phyloP scores from a whole-genome alignment of 1,284 basidiomycete genomes.

The Fomes fomentarius region DNA sequence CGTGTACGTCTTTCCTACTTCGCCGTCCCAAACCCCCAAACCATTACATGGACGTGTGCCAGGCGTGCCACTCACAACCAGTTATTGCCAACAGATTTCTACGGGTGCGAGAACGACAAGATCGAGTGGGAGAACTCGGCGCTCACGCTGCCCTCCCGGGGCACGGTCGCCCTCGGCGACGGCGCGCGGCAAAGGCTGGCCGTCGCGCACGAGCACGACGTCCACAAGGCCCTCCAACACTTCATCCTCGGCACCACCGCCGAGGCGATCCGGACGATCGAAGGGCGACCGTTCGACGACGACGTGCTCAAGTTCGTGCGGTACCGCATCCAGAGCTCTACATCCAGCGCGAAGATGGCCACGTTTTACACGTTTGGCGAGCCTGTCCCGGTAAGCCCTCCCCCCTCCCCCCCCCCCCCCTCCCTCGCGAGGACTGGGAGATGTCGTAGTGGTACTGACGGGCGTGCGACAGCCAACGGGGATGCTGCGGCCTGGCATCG shows the following conservation, averaged over 20 bases:
- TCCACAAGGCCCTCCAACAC: slow-evolving; percentile 7
- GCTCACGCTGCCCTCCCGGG: slow-evolving; percentile 14
- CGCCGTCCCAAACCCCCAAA: neutral
- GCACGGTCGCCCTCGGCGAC: neutral
- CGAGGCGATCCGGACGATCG: slow-evolving; percentile 15
- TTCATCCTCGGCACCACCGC: slow-evolving; percentile 15
- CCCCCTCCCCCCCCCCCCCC: no score
- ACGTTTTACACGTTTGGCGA: slow-evolving; percentile 9
- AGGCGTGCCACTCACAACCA: neutral
- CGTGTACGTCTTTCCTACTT: neutral
- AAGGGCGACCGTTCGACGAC: slow-evolving; percentile 12
- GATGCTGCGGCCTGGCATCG: slow-evolving; percentile 10
- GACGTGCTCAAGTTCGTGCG: slow-evolving; percentile 10
- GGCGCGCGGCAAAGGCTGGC: neutral
- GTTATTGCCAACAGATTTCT: slow-evolving; percentile 8
- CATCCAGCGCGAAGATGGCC: slow-evolving; percentile 3
- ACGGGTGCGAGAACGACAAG: slow-evolving; percentile 1
- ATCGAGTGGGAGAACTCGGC: slow-evolving; percentile 9
- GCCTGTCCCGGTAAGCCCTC: slow-evolving; percentile 1
- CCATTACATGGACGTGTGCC: neutral
- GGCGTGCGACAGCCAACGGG: neutral
- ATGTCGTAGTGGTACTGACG: neutral
- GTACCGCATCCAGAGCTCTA: neutral
- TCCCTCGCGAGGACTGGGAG: no score
- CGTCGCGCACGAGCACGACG: slow-evolving; percentile 4